Percentiles rank a stretch among this genome's conserved stretches.
These are phyloP conservation scores for Gymnopilus dilepis DNA, from an alignment of 768 basidiomycete species.

Conservation along the genomic window DNA sequence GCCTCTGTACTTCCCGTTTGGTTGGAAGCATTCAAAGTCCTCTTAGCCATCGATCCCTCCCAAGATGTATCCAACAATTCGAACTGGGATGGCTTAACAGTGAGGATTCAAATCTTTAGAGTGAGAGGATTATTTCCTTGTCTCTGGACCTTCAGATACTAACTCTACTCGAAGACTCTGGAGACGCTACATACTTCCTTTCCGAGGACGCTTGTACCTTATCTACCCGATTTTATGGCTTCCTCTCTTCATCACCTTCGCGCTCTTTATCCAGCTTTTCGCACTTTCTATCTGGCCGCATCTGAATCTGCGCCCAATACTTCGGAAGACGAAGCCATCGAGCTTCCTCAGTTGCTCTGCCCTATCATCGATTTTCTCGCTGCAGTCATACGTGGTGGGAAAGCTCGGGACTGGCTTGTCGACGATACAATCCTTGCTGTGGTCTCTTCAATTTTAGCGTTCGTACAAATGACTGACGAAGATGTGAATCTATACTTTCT, in stretches of 20 bases:
- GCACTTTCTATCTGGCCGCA: conserved; percentile 63
- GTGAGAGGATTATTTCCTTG: conserved; percentile 45
- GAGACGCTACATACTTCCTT: conserved; percentile 84
- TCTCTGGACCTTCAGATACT: neutral
- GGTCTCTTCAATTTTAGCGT: conserved; percentile 63
- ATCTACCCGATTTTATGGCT: conserved; percentile 65
- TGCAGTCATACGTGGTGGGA: conserved; percentile 66
- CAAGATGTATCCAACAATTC: conserved; percentile 60
- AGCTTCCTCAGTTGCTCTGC: conserved; percentile 77
- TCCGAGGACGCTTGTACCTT: conserved; percentile 68
- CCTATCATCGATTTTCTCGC: conserved; percentile 84
- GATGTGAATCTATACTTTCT: conserved; percentile 59
- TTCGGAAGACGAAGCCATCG: conserved; percentile 77
- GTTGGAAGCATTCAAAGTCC: conserved; percentile 87
- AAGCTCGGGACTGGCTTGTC: conserved; percentile 68
- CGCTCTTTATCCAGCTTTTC: conserved; percentile 62
- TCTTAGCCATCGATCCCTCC: conserved; percentile 68
- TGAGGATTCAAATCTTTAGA: conserved; percentile 86
- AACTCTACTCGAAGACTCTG: conserved; percentile 59
- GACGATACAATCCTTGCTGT: conserved; percentile 54
- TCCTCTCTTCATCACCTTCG: conserved; percentile 65
- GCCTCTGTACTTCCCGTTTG: conserved; percentile 85
- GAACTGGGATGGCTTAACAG: conserved; percentile 82
- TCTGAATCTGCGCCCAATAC: conserved; percentile 62
- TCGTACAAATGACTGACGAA: conserved; percentile 87